Conservation (phyloP, 768 basidiomycete species). For the Mycena albidolilacea region DNA sequence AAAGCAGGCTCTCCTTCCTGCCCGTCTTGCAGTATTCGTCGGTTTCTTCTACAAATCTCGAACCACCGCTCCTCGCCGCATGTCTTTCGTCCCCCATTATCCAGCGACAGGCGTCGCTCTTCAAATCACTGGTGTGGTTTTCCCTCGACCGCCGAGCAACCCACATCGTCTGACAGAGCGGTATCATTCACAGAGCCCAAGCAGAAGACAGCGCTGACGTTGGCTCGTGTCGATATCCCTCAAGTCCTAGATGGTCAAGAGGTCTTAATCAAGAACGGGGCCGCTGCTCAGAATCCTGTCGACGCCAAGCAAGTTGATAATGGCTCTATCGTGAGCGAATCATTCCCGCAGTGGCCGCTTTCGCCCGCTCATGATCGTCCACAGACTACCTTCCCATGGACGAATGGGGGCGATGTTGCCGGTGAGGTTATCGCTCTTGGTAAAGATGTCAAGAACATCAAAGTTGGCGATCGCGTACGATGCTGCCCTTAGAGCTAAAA, state of each 20-base stretch:
- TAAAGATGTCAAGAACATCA: conserved; percentile 26
- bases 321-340: conserved; percentile 25
- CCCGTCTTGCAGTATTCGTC: conserved; percentile 27
- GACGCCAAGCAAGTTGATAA: conserved; percentile 28
- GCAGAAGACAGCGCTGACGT: conserved; percentile 29
- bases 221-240: conserved; percentile 31
- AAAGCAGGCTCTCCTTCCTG: conserved; percentile 22
- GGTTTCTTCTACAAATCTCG: conserved; percentile 28
- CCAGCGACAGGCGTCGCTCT: conserved; percentile 27
- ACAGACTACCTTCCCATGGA: conserved; percentile 28
- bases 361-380: conserved; percentile 24
- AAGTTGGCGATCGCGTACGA: conserved; percentile 31
- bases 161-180: conserved; percentile 12
- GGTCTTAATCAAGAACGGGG: conserved; percentile 28
- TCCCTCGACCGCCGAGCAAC: conserved; percentile 10
- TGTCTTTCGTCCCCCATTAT: conserved; percentile 29
- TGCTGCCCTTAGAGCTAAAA: conserved; percentile 28
- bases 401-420: conserved; percentile 26
- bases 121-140: conserved; percentile 29
- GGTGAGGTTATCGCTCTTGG: conserved; percentile 29
- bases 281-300: conserved; percentile 32
- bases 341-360: conserved; percentile 17
- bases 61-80: conserved; percentile 25
- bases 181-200: conserved; percentile 21
- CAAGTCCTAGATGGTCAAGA: conserved; percentile 26